phyloP scores from a whole-genome alignment of 2,329 filamentous ascomycete species.

The Diaporthe citrichinensis region DNA sequence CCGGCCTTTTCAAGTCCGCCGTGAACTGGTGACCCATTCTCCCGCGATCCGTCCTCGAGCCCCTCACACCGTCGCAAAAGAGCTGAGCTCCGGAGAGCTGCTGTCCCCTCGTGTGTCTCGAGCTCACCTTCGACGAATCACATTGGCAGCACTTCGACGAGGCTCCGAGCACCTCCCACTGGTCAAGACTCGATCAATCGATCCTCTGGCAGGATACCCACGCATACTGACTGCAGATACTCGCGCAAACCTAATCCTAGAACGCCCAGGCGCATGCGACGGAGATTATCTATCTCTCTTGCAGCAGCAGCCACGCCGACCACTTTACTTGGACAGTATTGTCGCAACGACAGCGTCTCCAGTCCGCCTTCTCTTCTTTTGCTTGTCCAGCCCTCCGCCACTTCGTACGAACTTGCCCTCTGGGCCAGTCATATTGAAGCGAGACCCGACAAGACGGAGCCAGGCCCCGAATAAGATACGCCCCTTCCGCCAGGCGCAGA shows the following conservation, averaged over 20 bases:
- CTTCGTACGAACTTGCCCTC: constrained; percentile 9
- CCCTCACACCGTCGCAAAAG: constrained; percentile 5
- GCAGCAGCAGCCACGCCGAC: constrained; percentile 26
- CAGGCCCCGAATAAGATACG: constrained; percentile 36
- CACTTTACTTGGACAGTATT: not conserved
- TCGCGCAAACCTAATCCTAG: constrained; percentile 20
- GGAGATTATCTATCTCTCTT: constrained; percentile 9
- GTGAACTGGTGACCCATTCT: not conserved
- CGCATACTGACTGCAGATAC: constrained; percentile 22
- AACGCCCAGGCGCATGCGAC: constrained; percentile 28
- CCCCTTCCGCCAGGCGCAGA: constrained; percentile 23
- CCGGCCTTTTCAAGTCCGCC: not conserved
- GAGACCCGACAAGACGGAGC: constrained; percentile 31
- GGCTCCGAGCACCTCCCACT: constrained; percentile 28
- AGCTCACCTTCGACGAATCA: constrained; percentile 15
- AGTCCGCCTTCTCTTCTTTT: constrained; percentile 4
- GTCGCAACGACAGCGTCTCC: not conserved
- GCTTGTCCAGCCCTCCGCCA: constrained; percentile 12
- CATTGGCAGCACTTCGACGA: constrained; percentile 19
- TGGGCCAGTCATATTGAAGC: constrained; percentile 33
- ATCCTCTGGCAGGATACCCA: constrained; percentile 24
- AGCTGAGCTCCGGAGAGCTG: constrained; percentile 20
- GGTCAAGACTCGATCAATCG: constrained; percentile 2
- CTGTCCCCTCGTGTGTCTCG: constrained; percentile 11
- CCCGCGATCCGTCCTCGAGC: not conserved